Evolutionary conservation across 345 rosid species (phyloP).

Genomic region (Pistacia integerrima): DNA sequence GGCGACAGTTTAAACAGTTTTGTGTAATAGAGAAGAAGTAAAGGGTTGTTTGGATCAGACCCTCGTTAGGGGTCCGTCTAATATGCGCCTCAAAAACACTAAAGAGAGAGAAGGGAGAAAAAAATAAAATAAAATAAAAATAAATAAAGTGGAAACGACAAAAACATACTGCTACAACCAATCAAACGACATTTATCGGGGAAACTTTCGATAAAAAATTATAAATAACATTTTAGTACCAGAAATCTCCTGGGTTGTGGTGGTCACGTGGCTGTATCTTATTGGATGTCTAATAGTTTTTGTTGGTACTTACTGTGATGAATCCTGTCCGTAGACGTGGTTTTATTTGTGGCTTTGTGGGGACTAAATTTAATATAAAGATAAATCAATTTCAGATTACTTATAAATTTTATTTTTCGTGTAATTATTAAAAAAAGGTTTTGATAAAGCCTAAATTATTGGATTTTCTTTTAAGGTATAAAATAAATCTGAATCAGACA

Average conservation of each 20-base stretch:
- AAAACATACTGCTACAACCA: background rate
- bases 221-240: background rate
- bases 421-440: no score
- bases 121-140: background rate
- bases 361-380: no score
- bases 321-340: no score
- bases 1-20: conserved; percentile 36
- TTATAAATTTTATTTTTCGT: no score
- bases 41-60: conserved; percentile 18
- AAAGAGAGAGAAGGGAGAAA: background rate
- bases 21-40: background rate
- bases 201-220: background rate
- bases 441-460: no score
- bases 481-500: no score
- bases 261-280: background rate
- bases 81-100: conserved; percentile 26
- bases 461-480: no score
- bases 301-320: no score
- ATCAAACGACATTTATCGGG: background rate
- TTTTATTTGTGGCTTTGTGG: background rate
- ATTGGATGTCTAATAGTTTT: background rate
- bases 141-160: conserved; percentile 25
- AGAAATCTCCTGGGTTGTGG: background rate
- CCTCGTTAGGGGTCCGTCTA: conserved; percentile 3
- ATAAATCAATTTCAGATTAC: no score